phyloP scores from a whole-genome alignment of 2,329 filamentous ascomycete species.

The Aspergillus flavus region DNA sequence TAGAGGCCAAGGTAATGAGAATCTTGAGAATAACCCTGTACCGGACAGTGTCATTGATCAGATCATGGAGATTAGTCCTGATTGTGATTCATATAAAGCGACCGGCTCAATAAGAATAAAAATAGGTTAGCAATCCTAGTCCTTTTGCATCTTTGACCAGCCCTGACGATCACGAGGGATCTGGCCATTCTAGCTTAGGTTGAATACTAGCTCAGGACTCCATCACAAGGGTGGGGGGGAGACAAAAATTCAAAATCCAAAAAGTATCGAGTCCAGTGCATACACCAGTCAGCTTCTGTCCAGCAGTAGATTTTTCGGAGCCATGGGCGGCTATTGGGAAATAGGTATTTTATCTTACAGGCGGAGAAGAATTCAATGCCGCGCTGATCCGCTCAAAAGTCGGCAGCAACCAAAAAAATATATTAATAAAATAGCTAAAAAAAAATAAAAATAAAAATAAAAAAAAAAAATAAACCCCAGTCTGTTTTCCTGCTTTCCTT shows the following conservation, averaged over 20 bases:
- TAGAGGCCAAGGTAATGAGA: background rate
- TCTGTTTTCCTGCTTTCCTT: background rate
- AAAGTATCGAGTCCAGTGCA: background rate
- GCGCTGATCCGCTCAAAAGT: background rate
- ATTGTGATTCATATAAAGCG: background rate
- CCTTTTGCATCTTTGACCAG: background rate
- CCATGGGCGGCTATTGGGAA: conserved; percentile 23
- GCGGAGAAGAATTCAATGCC: background rate
- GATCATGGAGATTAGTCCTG: background rate
- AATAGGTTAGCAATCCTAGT: background rate
- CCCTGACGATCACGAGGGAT: conserved; percentile 13
- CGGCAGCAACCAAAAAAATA: no score
- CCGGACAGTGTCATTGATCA: background rate
- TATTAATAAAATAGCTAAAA: no score
- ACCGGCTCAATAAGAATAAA: background rate
- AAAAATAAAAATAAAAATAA: no score
- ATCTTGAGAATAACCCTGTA: background rate
- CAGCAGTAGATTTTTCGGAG: conserved; percentile 15
- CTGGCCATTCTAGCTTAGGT: background rate
- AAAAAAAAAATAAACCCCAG: no score
- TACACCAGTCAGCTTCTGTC: conserved; percentile 11
- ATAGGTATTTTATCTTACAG: conserved; percentile 15
- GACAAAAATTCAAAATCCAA: background rate
- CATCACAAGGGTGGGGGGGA: background rate
- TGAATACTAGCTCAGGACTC: background rate